Evolutionary conservation across 163 green algal species (phyloP), one percentile per base, ranked within the genome.

Genomic region (Coccomyxa subellipsoidea): DNA sequence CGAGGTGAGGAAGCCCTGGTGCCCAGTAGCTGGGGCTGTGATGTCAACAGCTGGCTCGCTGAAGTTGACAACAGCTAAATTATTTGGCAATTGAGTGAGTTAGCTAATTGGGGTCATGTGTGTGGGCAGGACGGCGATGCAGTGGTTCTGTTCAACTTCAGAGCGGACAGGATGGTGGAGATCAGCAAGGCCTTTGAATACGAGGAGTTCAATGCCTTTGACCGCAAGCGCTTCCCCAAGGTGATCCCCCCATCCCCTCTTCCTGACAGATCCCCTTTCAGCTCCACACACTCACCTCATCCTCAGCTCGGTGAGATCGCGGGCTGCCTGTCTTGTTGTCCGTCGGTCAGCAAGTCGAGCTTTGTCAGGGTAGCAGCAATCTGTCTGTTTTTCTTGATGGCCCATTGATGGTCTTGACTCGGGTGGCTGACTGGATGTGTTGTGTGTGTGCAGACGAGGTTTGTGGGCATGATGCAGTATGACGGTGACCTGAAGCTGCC

Each of bases 181-280:
- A 95, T 99, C 36, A 92, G 86, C 89, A 99, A 98, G 89, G 95
- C 96, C 9, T 92, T 99, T 23, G 96, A 99, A 90, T 98, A 98
- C 82, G 82, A 89, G 7, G 84, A 95, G 71, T 96, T 97, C 75
- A 83, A 85, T 31, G 53, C 81, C 4, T 96, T 97, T 86, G 89
- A 96, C 83, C 85, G 93, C 70, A 81, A 87, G 77, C 89, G 90
- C 39, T 92, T 84, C 59, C 93, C 93, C 72, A 91, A 93, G 81
- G 84, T 87, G 15, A 53, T 12, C 47, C 18, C 47, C 47, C 18
- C 12, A 12, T 73, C 59, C 34, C 31, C 9, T 78, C 35, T 78
- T n/a, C n/a, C n/a, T n/a, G n/a, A n/a, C n/a, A n/a, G n/a, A n/a
- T n/a, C n/a, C n/a, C n/a, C n/a, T n/a, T n/a, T n/a, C n/a, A n/a